These are phyloP conservation scores for Xylaria sp. DNA, from an alignment of 2,329 filamentous ascomycete genomes.

Conservation along the genomic window DNA sequence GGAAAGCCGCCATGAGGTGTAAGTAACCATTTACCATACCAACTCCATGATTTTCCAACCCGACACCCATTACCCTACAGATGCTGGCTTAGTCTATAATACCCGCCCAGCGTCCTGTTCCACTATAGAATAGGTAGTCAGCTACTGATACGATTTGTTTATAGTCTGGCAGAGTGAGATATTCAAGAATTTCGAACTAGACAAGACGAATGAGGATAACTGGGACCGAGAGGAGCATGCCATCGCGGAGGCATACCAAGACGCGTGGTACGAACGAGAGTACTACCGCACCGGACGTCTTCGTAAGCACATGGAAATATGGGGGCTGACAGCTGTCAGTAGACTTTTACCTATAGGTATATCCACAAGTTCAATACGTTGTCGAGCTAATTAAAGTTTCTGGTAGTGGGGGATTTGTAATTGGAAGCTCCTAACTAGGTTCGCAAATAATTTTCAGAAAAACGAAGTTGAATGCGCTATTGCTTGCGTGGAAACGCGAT, in stretches of 20 bases:
- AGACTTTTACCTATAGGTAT: neutral
- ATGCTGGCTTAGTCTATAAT: neutral
- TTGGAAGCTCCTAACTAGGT: too few relatives aligned
- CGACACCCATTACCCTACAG: neutral
- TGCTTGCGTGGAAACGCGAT: neutral
- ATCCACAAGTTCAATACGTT: too few relatives aligned
- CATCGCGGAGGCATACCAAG: neutral
- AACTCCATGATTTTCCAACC: neutral
- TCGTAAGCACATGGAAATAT: neutral
- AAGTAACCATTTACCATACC: neutral
- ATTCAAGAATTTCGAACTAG: neutral
- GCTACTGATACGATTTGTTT: neutral
- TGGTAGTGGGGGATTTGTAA: neutral
- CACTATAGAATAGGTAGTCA: neutral
- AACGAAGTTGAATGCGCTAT: neutral
- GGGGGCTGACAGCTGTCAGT: neutral
- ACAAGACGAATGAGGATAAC: neutral
- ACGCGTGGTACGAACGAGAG: too few relatives aligned
- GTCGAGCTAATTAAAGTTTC: neutral
- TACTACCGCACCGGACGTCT: neutral
- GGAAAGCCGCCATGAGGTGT: neutral
- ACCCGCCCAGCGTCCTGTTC: too few relatives aligned
- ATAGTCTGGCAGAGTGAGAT: neutral
- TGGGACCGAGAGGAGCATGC: neutral
- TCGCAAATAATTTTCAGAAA: neutral